These are phyloP conservation scores for Kluyveromyces siamensis DNA, from an alignment of 805 yeast species.

Conservation along the genomic window DNA sequence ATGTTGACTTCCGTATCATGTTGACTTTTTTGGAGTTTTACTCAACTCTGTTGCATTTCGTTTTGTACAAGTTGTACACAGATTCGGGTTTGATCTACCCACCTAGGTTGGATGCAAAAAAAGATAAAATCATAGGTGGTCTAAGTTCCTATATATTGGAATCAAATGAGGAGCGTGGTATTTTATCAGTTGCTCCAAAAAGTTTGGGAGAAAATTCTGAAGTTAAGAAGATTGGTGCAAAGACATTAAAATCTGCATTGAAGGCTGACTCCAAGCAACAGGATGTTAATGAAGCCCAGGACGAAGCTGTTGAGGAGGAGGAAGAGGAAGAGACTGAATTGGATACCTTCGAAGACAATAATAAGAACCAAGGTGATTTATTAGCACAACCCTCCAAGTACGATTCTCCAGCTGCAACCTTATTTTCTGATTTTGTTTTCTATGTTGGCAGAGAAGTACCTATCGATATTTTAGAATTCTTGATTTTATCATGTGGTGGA, in stretches of 20 bases:
- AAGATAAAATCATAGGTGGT: constrained; percentile 84
- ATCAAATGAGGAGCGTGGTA: constrained; percentile 25
- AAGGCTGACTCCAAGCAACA: constrained; percentile 33
- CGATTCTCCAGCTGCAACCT: constrained; percentile 49
- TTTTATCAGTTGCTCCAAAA: constrained; percentile 30
- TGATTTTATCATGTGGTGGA: constrained; percentile 83
- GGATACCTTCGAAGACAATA: constrained; percentile 63
- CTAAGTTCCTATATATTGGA: constrained; percentile 75
- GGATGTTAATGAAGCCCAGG: constrained; percentile 31
- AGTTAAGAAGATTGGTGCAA: constrained; percentile 27
- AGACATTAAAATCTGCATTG: constrained; percentile 48
- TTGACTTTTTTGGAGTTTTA: constrained; percentile 92
- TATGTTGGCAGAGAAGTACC: constrained; percentile 95
- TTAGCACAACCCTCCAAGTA: constrained; percentile 62
- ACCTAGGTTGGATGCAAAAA: constrained; percentile 66
- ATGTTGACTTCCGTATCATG: constrained; percentile 95
- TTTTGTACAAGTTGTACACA: constrained; percentile 72
- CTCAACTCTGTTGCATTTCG: constrained; percentile 84
- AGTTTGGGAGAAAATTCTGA: constrained; percentile 12
- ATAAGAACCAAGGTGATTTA: constrained; percentile 55
- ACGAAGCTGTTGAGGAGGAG: constrained; percentile 28
- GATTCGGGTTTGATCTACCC: constrained; percentile 86
- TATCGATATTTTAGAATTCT: constrained; percentile 79
- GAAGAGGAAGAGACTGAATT: constrained; percentile 41
- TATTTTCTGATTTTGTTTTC: constrained; percentile 71